A percentile compares a stretch with the other conserved stretches of the same genome.
Conservation (phyloP, 768 basidiomycete species). For the Sarcomyxa edulis region DNA sequence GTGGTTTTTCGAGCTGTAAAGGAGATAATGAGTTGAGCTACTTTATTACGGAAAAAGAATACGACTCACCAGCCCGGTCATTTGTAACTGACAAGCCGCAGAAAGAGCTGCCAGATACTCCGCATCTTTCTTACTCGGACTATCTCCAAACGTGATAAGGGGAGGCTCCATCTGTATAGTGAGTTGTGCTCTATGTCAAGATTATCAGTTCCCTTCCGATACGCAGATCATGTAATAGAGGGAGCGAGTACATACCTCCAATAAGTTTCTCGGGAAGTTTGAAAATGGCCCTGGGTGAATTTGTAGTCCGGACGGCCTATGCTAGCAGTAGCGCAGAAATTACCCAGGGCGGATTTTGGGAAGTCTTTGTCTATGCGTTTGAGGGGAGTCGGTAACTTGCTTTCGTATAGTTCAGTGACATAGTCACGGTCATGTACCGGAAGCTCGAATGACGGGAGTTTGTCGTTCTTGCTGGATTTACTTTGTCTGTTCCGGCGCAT, state of each 20-base stretch:
- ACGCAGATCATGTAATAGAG: neutral
- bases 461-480: slow-evolving; percentile 1
- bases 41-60: neutral
- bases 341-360: slow-evolving; percentile 37
- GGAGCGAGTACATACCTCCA: slow-evolving; percentile 36
- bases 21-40: slow-evolving; percentile 1
- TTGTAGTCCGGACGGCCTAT: slow-evolving; percentile 27
- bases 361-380: slow-evolving; percentile 25
- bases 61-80: slow-evolving; percentile 54
- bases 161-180: slow-evolving; percentile 29
- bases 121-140: slow-evolving; percentile 52
- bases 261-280: slow-evolving; percentile 20
- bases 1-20: slow-evolving; percentile 34
- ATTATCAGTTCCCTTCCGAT: neutral
- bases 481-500: neutral
- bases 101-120: slow-evolving; percentile 73
- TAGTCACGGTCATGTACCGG: slow-evolving; percentile 29
- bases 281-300: slow-evolving; percentile 21
- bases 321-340: slow-evolving; percentile 25
- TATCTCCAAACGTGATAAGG: slow-evolving; percentile 61
- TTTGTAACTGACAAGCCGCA: slow-evolving; percentile 65
- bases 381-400: slow-evolving; percentile 22
- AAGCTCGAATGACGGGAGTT: slow-evolving; percentile 18
- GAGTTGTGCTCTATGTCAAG: slow-evolving; percentile 29
- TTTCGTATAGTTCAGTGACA: slow-evolving; percentile 25